Base-by-base conservation (phyloP, 73 alveolate species). In the Diophrys sp. region DNA sequence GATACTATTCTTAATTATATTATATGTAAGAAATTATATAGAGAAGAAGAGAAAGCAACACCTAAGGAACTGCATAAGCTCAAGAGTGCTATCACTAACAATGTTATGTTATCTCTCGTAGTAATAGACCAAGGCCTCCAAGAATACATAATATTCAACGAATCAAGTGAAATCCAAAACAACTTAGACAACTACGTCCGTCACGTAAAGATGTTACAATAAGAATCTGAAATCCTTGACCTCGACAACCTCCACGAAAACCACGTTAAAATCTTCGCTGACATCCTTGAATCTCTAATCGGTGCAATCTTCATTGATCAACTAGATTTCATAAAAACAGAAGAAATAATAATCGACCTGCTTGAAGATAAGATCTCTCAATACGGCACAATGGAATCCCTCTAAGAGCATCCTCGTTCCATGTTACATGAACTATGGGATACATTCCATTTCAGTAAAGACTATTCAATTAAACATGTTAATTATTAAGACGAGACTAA, bases 1-100 rank as follows among this genome's bases (percentile, higher is more conserved):
- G 97, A 91, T 74, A 85, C 97, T 2, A 91, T 91, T 62, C 70
- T 91, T 14, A 91, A 91, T 74, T 91, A 76, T 86, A 72, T 88
- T 23, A 72, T 82, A 14, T 74, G 80, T 1, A 5, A 82, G 30
- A 25, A 14, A 2, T 2, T 68, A 2, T 68, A 68, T 24, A 68
- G 29, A 28, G 33, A 74, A 2, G 77, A 68, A 11, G 71, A 75
- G 23, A 32, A 74, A 27, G 5, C 2, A 28, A 33, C 44, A 23
- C 90, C 90, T 0, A 70, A 70, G 25, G 70, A 82, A 55, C 55
- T 82, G 26, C 81, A 70, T 56, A 82, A 82, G 31, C 53, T 27
- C 1, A 82, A 82, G 33, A 67, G 84, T 1, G 55, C 80, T 11
- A 29, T 74, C 18, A 78, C 75, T 11, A 74, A 74, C 68, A 82